Conservation (phyloP, 768 basidiomycete species). For the Tylopilus intermedius region DNA sequence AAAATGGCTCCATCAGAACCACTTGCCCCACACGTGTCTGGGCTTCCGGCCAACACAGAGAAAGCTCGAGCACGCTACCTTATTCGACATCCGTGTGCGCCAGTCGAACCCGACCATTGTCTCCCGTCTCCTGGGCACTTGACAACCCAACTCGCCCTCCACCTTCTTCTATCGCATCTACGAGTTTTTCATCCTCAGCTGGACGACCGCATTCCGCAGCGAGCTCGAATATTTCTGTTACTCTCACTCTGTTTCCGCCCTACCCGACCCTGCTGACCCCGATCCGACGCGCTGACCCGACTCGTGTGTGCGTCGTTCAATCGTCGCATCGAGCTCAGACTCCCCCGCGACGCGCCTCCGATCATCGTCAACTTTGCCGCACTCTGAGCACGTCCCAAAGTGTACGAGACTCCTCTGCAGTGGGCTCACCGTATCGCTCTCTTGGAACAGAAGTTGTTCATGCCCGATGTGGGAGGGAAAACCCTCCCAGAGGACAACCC, state of each 20-base stretch:
- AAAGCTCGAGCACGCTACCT: not conserved
- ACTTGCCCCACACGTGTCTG: constrained; percentile 1
- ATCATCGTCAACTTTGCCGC: constrained; percentile 10
- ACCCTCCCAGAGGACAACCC: not conserved
- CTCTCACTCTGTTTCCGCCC: not conserved
- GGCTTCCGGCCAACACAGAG: not conserved
- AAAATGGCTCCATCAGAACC: constrained; percentile 1
- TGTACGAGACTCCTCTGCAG: constrained; percentile 1
- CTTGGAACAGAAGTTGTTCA: not conserved
- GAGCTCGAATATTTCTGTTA: constrained; percentile 12
- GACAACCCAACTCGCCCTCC: not conserved
- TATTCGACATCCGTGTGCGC: not conserved
- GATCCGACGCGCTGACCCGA: constrained; percentile 6
- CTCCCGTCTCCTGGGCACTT: not conserved
- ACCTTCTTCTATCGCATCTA: constrained; percentile 9
- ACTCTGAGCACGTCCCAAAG: constrained; percentile 8
- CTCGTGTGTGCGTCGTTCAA: constrained; percentile 11
- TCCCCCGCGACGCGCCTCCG: constrained; percentile 8
- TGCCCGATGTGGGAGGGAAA: constrained; percentile 5
- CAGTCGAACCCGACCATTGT: not conserved
- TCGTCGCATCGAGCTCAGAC: constrained; percentile 9
- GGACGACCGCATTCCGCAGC: constrained; percentile 12
- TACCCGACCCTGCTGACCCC: constrained; percentile 1
- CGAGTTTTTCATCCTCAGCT: constrained; percentile 7
- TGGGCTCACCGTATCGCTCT: not conserved